Percentiles rank a stretch among this genome's conserved stretches.
Evolutionary conservation across 2,329 filamentous ascomycete genomes (phyloP).

Genomic region (Colletotrichum siamense): DNA sequence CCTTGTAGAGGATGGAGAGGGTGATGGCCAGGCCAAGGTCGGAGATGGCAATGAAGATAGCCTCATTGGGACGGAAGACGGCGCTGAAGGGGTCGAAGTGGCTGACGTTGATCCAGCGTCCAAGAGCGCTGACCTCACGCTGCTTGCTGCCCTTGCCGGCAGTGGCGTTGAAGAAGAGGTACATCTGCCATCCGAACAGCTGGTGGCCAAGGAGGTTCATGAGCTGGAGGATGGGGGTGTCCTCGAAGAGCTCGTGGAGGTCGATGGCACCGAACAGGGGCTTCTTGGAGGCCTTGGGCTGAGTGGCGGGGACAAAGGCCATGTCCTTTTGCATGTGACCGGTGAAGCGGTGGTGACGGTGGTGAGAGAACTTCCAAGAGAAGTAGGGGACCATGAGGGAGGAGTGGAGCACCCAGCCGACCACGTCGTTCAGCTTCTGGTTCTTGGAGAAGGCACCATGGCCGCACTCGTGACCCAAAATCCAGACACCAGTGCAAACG

Average conservation of each 20-base stretch:
- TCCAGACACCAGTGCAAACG: constrained; percentile 73
- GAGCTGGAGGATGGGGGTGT: constrained; percentile 63
- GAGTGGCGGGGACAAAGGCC: constrained; percentile 63
- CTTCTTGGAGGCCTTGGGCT: constrained; percentile 38
- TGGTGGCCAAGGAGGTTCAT: constrained; percentile 65
- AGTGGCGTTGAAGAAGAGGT: constrained; percentile 65
- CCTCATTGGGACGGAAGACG: constrained; percentile 65
- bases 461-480: constrained; percentile 74
- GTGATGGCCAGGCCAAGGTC: constrained; percentile 65
- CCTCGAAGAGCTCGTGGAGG: constrained; percentile 63
- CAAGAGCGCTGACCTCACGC: constrained; percentile 35
- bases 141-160: constrained; percentile 55
- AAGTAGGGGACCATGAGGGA: constrained; percentile 73
- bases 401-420: constrained; percentile 71
- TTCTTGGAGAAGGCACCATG: constrained; percentile 71
- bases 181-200: constrained; percentile 68
- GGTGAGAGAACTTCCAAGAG: constrained; percentile 75
- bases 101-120: constrained; percentile 49
- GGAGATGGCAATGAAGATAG: constrained; percentile 60
- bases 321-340: constrained; percentile 73
- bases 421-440: constrained; percentile 60
- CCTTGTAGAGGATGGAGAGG: constrained; percentile 54
- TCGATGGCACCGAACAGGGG: constrained; percentile 43
- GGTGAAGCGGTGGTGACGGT: constrained; percentile 72
- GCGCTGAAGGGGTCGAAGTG: constrained; percentile 68